Evolutionary conservation across 1,139 yeast genomes (phyloP).

Genomic region (Magnusiomyces magnusii): DNA sequence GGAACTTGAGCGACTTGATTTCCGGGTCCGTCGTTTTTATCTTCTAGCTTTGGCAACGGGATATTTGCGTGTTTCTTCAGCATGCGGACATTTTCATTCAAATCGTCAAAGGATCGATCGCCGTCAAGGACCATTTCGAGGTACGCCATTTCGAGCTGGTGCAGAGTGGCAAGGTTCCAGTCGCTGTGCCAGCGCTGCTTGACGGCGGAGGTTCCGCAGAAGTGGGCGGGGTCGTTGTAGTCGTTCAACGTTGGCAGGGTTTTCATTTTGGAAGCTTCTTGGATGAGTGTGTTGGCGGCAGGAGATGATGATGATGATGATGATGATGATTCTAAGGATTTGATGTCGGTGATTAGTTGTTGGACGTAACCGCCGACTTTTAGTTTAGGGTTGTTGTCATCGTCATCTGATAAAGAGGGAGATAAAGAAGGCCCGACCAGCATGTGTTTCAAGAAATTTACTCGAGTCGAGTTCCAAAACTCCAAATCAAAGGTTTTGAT

Average conservation of each 20-base stretch:
- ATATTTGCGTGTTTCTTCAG: neutral
- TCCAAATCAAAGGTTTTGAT: neutral
- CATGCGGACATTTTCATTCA: neutral
- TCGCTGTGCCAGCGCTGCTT: neutral
- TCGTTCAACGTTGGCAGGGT: neutral
- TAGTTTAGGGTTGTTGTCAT: neutral
- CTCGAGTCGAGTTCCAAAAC: neutral
- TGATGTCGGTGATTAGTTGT: neutral
- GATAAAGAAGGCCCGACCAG: neutral
- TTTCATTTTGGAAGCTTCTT: neutral
- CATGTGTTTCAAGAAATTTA: neutral
- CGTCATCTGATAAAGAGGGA: neutral
- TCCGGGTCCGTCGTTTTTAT: too few relatives aligned
- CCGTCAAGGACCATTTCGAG: conserved; percentile 1
- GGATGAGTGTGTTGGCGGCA: neutral
- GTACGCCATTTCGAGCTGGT: conserved; percentile 5
- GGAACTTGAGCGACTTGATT: neutral
- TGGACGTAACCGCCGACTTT: neutral
- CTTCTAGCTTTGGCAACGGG: too few relatives aligned
- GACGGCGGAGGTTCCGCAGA: neutral
- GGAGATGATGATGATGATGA: too few relatives aligned
- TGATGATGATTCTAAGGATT: too few relatives aligned
- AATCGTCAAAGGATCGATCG: neutral
- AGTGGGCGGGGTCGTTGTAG: neutral
- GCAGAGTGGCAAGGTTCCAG: neutral